Base-by-base conservation (phyloP, 768 basidiomycete genomes). In the Rossbeevera mucosa region DNA sequence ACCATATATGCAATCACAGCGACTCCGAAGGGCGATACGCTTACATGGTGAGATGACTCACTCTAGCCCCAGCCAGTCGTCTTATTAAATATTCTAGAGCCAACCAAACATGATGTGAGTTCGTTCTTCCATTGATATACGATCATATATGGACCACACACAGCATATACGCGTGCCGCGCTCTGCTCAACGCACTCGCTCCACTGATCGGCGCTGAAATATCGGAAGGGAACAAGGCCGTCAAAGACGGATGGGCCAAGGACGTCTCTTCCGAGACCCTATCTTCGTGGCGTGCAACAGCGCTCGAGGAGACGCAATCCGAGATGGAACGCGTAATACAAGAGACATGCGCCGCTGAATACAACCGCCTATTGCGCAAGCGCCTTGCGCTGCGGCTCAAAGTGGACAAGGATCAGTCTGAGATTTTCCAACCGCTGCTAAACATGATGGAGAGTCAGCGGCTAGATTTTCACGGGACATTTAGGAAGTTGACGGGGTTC, bases 1-100 rank as follows among this genome's bases (percentile, higher is more conserved):
- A 74, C 47, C 94, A 96, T 59, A 86, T 97, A 49, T 97, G 94
- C 74, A 98, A 94, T 60, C 92, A 94, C 66, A 81, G 82, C 1
- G 93, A 96, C 61, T 79, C 80, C 44, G 76, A 75, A 51, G 88
- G 88, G 14, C 77, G 91, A 41, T 94, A 93, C 60, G 77, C 88
- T 2, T 94, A 91, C 71, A 72, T 72, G 61, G 77, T 78, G 50
- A 44, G 71, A 51, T 30, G 20, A 22, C 47, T 8, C 29, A 51
- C 21, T 11, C 41, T 7, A 30, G 6, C 30, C 24, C 8, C 41
- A 24, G n/a, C 38, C 26, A 9, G 16, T 24, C 20, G 25, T 45
- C 50, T 61, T 9, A 62, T 47, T 33, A 18, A 30, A 16, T 20
- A 21, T 45, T 55, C 2, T 54, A 88, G 84, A 72, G 73, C 59